Evolutionary conservation across 2,329 filamentous ascomycete species (phyloP), one percentile per base, ranked within the genome.

Genomic region (Trichoderma hamatum): DNA sequence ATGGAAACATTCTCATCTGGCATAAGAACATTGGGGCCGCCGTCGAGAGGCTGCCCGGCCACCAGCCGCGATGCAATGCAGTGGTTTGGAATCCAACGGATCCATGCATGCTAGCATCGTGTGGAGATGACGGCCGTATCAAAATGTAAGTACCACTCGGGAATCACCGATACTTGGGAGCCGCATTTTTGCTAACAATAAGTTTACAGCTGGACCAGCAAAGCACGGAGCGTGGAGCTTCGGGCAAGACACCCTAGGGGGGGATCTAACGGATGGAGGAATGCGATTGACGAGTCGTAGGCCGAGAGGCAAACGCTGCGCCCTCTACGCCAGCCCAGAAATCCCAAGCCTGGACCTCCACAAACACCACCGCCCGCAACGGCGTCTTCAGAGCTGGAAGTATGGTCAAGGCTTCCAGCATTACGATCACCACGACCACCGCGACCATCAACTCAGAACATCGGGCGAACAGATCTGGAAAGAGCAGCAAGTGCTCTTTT

Each of bases 11-110:
- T 52, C 91, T 93, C 77, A 92, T 99, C 71, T 98, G 94, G 93
- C 92, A 97, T 78, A 96, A 93, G 78, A 90, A 90, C 68, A 93
- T 91, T 43, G 93, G 93, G 6, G 84, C 86, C 6, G 84, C 91
- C 0, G 88, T 99, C 6, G 92, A 94, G 75, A 90, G 88, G 59
- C 83, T 98, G 3, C 86, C 89, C 36, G 94, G 90, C 0, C 95
- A 98, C 74, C 82, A 83, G 7, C 85, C 87, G 14, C 90, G 93
- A 39, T 95, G 96, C 72, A 98, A 97, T 77, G 88, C 93, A 9
- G 92, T 96, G 46, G 86, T 91, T 26, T 99, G 96, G 95, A 96
- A 95, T 75, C 94, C 96, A 1, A 85, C 82, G 13, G 88, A 97
- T 76, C 89, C 93, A 1, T 88, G 88, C 71, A 90, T 97, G 83